Conservation (phyloP, 139 green algal genomes). For the Deuterostichococcus epilithicus region DNA sequence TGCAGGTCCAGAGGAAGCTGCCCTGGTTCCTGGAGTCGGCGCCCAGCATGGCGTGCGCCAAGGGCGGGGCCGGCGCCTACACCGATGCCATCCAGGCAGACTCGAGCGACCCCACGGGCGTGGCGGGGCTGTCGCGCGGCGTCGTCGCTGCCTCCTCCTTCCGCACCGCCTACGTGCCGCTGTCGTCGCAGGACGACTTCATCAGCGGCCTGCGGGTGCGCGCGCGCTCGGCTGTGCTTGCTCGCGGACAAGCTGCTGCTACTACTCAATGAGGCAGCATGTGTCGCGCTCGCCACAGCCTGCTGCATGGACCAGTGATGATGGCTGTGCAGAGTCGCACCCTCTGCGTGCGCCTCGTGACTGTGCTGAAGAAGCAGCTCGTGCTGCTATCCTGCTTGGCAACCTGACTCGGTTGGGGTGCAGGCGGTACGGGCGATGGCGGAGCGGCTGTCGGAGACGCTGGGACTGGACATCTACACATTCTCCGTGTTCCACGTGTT, state of each 20-base stretch:
- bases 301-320: background rate
- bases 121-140: constrained; percentile 39
- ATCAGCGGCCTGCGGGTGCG: constrained; percentile 62
- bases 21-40: constrained; percentile 81
- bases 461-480: constrained; percentile 70
- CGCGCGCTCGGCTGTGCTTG: background rate
- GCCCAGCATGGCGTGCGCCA: constrained; percentile 67
- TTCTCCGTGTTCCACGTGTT: constrained; percentile 94
- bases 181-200: constrained; percentile 79
- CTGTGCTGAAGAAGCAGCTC: background rate
- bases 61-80: constrained; percentile 80
- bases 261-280: no score
- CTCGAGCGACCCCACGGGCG: constrained; percentile 19
- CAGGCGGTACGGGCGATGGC: constrained; percentile 27
- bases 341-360: background rate
- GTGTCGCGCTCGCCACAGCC: no score
- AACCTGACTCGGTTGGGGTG: no score
- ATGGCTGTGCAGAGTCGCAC: background rate
- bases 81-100: constrained; percentile 29
- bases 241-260: background rate
- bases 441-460: constrained; percentile 4
- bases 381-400: background rate
- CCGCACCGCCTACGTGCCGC: constrained; percentile 75
- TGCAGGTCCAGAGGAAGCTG: constrained; percentile 39
- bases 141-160: constrained; percentile 68